Evolutionary conservation across 371 early-diverging fungal species (phyloP).

Genomic region (Mortierella sp.): DNA sequence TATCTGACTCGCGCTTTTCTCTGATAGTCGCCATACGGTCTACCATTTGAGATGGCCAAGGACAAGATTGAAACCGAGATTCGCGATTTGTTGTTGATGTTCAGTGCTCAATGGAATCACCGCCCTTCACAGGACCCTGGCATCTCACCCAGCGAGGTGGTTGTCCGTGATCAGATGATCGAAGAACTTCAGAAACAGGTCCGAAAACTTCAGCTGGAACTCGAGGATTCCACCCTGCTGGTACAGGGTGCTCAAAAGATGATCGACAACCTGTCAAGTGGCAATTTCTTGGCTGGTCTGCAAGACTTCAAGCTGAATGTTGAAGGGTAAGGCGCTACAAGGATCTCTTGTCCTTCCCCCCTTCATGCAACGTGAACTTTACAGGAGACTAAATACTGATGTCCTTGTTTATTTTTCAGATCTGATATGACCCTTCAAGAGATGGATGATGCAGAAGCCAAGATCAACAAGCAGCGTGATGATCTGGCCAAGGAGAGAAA

Average conservation of each 20-base stretch:
- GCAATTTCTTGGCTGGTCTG: slow-evolving; percentile 36
- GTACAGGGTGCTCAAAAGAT: slow-evolving; percentile 53
- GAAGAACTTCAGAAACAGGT: slow-evolving; percentile 34
- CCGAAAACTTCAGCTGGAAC: slow-evolving; percentile 38
- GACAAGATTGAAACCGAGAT: slow-evolving; percentile 48
- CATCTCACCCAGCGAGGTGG: slow-evolving; percentile 29
- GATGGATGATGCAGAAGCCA: slow-evolving; percentile 35
- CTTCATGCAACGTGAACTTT: too few species aligned
- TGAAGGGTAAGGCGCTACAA: slow-evolving; percentile 43
- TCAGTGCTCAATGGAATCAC: slow-evolving; percentile 43
- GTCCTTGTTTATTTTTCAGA: too few species aligned
- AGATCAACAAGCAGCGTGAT: slow-evolving; percentile 35
- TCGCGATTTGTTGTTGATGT: slow-evolving; percentile 30
- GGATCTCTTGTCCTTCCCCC: too few species aligned
- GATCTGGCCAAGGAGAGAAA: slow-evolving; percentile 44
- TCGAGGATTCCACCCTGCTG: slow-evolving; percentile 50
- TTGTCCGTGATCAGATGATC: slow-evolving; percentile 42
- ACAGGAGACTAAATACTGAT: too few species aligned
- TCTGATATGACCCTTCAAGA: slow-evolving; percentile 49
- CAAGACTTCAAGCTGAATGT: slow-evolving; percentile 42
- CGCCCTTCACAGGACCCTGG: slow-evolving; percentile 34
- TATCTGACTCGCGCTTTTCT: too few species aligned
- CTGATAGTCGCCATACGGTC: slow-evolving; percentile 39
- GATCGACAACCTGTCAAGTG: slow-evolving; percentile 46
- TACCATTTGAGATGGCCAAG: slow-evolving; percentile 45